These are phyloP conservation scores for Ophiorrhiza pumila DNA, from an alignment of 257 asterid genomes.

Conservation along the genomic window DNA sequence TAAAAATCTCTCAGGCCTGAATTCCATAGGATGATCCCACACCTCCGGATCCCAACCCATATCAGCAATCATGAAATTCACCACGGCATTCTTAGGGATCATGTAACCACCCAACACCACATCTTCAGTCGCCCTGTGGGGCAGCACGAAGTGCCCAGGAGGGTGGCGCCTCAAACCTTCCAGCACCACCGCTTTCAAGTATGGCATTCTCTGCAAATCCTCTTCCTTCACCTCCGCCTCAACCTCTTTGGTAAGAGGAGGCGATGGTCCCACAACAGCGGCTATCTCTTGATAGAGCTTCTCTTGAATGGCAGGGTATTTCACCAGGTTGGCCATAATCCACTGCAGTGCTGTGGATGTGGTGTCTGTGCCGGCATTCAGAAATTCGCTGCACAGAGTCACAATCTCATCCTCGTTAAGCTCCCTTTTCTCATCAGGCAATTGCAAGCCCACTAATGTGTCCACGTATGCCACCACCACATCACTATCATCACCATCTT, in stretches of 20 bases:
- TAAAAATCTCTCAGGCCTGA: slow-evolving; percentile 65
- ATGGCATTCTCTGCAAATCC: slow-evolving; percentile 47
- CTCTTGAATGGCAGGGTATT: slow-evolving; percentile 42
- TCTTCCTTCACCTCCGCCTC: slow-evolving; percentile 34
- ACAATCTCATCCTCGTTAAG: slow-evolving; percentile 46
- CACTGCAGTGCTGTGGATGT: slow-evolving; percentile 64
- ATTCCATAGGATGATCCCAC: slow-evolving; percentile 70
- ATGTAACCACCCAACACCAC: slow-evolving; percentile 43
- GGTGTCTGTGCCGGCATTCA: slow-evolving; percentile 60
- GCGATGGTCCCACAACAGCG: slow-evolving; percentile 26
- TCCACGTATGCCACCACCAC: slow-evolving; percentile 48
- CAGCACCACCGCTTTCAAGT: slow-evolving; percentile 56
- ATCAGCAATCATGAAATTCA: slow-evolving; percentile 71
- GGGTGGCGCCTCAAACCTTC: slow-evolving; percentile 68
- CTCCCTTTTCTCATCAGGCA: slow-evolving; percentile 53
- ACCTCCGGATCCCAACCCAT: slow-evolving; percentile 63
- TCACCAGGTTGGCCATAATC: slow-evolving; percentile 69
- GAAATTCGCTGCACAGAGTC: slow-evolving; percentile 53
- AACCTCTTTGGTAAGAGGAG: neutral
- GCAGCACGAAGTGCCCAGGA: slow-evolving; percentile 67
- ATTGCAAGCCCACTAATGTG: slow-evolving; percentile 37
- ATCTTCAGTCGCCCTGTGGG: slow-evolving; percentile 44
- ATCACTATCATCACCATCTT: neutral
- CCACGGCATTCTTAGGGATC: slow-evolving; percentile 39
- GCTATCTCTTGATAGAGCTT: slow-evolving; percentile 46